These are phyloP conservation scores for Fusarium anthophilum DNA, from an alignment of 2,329 filamentous ascomycete species.

Conservation along the genomic window DNA sequence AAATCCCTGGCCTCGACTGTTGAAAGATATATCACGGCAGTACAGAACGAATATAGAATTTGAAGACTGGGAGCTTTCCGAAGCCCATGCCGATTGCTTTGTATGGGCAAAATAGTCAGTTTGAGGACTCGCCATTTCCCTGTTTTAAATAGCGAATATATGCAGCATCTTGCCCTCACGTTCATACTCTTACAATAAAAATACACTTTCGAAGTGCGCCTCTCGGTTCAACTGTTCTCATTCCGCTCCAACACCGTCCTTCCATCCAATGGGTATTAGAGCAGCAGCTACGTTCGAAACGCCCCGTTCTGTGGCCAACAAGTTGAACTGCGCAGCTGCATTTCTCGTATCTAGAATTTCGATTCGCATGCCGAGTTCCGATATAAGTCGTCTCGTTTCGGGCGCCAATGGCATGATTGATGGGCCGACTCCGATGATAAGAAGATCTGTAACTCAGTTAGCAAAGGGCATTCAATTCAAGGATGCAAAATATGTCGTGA, in stretches of 20 bases:
- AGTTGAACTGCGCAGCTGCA: conserved; percentile 92
- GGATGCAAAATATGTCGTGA: not conserved
- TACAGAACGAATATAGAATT: not conserved
- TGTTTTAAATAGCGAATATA: not conserved
- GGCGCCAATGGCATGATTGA: conserved; percentile 80
- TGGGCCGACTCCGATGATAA: conserved; percentile 88
- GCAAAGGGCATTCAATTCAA: not conserved
- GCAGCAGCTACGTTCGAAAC: conserved; percentile 87
- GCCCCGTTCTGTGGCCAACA: conserved; percentile 93
- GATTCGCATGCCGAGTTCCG: conserved; percentile 81
- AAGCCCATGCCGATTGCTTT: not conserved
- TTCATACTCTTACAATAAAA: conserved; percentile 14
- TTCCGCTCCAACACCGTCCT: conserved; percentile 62
- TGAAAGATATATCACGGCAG: not conserved
- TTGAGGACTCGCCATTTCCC: not conserved
- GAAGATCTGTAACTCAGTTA: conserved; percentile 68
- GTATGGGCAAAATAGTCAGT: not conserved
- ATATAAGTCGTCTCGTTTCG: conserved; percentile 75
- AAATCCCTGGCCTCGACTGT: not conserved
- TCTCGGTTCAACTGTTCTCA: not conserved
- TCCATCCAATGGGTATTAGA: conserved; percentile 87
- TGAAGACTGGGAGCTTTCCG: not conserved
- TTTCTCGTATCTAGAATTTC: conserved; percentile 94
- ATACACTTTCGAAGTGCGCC: not conserved
- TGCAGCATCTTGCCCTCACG: not conserved